Evolutionary conservation across 164 flowering plant genomes (phyloP).

Genomic region (Santalum album): DNA sequence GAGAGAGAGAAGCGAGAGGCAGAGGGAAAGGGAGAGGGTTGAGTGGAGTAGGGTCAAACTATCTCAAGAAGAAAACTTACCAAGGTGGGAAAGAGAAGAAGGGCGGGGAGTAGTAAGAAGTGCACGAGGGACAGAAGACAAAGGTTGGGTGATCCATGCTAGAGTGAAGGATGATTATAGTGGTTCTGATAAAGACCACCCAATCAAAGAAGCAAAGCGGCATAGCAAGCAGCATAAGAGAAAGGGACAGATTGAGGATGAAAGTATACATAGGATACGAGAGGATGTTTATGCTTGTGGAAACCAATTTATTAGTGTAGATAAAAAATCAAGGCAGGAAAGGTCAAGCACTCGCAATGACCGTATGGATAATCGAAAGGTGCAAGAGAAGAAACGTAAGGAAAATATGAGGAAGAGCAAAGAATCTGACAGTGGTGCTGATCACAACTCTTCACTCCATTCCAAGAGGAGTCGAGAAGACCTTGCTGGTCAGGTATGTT

Average conservation of each 20-base stretch:
- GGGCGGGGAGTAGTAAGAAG: slow-evolving; percentile 38
- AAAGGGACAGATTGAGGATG: slow-evolving; percentile 57
- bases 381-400: slow-evolving; percentile 44
- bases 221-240: slow-evolving; percentile 51
- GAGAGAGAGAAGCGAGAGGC: slow-evolving; percentile 50
- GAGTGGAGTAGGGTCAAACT: slow-evolving; percentile 49
- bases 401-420: slow-evolving; percentile 42
- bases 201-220: slow-evolving; percentile 43
- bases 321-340: slow-evolving; percentile 58
- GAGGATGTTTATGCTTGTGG: slow-evolving; percentile 57
- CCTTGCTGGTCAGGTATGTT: slow-evolving; percentile 52
- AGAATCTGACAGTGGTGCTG: slow-evolving; percentile 46
- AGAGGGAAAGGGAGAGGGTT: slow-evolving; percentile 42
- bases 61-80: slow-evolving; percentile 43
- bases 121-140: slow-evolving; percentile 56
- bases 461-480: slow-evolving; percentile 57
- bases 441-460: slow-evolving; percentile 20
- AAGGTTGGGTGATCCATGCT: slow-evolving; percentile 39
- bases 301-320: slow-evolving; percentile 37
- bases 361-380: slow-evolving; percentile 41
- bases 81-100: slow-evolving; percentile 66
- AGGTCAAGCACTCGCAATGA: slow-evolving; percentile 47
- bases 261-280: slow-evolving; percentile 42
- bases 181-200: slow-evolving; percentile 52
- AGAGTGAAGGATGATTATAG: slow-evolving; percentile 58